These are phyloP conservation scores for Hymenoscyphus albidus DNA, from an alignment of 2,329 filamentous ascomycete genomes.

Conservation along the genomic window DNA sequence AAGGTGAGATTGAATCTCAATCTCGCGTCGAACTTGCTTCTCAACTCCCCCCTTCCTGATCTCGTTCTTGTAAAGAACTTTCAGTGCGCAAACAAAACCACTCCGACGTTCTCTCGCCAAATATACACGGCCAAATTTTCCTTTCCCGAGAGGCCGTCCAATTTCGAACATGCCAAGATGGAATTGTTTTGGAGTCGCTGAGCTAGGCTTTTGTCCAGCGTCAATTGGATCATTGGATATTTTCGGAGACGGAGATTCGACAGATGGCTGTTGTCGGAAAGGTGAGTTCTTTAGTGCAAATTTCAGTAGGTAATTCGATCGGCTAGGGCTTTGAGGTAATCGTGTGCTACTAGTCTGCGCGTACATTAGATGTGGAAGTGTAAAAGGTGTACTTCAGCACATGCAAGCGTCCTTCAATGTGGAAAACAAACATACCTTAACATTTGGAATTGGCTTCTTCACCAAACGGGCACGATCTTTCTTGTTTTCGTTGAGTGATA, in stretches of 20 bases:
- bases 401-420: not conserved
- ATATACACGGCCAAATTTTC: constrained; percentile 68
- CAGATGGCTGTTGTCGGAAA: constrained; percentile 5
- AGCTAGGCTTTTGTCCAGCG: constrained; percentile 36
- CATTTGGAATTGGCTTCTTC: constrained; percentile 7
- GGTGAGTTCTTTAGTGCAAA: constrained; percentile 9
- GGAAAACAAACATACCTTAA: not conserved
- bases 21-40: constrained; percentile 66
- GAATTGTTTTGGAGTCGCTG: constrained; percentile 54
- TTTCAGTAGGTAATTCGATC: constrained; percentile 8
- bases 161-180: constrained; percentile 72
- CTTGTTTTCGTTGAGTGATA: constrained; percentile 8
- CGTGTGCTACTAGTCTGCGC: not conserved
- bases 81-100: constrained; percentile 65
- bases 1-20: constrained; percentile 67
- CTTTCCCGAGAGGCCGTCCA: constrained; percentile 56
- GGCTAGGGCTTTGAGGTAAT: constrained; percentile 3
- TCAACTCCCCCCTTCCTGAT: constrained; percentile 60
- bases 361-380: not conserved
- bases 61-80: constrained; percentile 66
- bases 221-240: not conserved
- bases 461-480: constrained; percentile 1
- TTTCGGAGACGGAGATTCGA: not conserved
- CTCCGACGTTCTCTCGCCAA: constrained; percentile 61
- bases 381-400: not conserved